phyloP scores from a whole-genome alignment of 2,329 filamentous ascomycete genomes.

The Beauveria scarabaeidicola region DNA sequence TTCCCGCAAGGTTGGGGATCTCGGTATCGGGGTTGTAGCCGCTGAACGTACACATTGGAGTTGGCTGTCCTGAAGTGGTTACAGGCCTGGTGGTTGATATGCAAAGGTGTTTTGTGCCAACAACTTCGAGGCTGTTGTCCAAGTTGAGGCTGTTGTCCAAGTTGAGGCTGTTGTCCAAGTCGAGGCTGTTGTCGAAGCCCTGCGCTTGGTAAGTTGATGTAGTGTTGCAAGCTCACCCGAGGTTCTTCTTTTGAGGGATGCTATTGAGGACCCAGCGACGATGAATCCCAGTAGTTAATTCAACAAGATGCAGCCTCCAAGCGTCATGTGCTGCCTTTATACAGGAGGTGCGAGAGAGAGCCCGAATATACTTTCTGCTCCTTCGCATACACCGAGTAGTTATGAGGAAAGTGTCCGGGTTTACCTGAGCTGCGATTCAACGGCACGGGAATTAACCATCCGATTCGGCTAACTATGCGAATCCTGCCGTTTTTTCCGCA shows the following conservation, averaged over 20 bases:
- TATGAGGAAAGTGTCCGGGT: neutral
- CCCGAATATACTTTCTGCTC: neutral
- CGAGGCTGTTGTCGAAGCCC: no score
- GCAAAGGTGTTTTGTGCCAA: neutral
- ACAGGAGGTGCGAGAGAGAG: neutral
- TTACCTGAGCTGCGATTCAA: neutral
- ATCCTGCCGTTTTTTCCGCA: neutral
- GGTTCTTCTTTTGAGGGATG: neutral
- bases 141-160: neutral
- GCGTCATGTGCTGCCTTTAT: neutral
- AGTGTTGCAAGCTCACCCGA: neutral
- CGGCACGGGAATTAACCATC: neutral
- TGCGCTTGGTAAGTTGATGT: neutral
- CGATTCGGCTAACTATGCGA: neutral
- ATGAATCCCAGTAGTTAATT: neutral
- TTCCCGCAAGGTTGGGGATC: slow-evolving; percentile 36
- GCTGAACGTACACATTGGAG: neutral
- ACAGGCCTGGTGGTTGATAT: neutral
- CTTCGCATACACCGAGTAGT: neutral
- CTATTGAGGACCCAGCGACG: neutral
- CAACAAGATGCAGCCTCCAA: neutral
- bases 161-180: no score
- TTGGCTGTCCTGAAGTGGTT: no score
- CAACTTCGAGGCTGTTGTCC: neutral
- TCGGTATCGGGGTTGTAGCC: slow-evolving; percentile 32